Base-by-base conservation (phyloP, 2,329 filamentous ascomycete genomes). In the Acephala macrosclerotiorum region DNA sequence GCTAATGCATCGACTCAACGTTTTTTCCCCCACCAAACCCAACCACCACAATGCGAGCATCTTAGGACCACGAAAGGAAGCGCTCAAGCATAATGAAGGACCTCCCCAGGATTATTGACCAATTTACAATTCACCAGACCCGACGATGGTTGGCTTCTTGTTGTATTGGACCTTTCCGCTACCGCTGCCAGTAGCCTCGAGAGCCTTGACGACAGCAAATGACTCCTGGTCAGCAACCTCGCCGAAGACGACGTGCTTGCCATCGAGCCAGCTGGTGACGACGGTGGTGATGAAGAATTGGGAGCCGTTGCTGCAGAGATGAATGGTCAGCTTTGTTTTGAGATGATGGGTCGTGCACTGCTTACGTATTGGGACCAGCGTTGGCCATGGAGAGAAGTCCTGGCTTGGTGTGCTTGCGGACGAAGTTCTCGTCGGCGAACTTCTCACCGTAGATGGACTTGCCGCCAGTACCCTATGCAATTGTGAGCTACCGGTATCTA, bases 241-340 rank as follows among this genome's bases (percentile, higher is more conserved):
- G 78, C 92, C 93, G 82, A 96, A 96, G 78, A 96, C 92, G 75
- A 96, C 92, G 83, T 96, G 92, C 80, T 91, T 91, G 77, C 87
- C 88, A 79, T 96, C 87, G 73, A 96, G 85, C 86, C 97, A 97
- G 63, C 90, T 89, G 67, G 96, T 98, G 67, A 89, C 86, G 59
- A 97, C 93, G 64, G 95, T 98, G 76, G 95, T 98, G 79, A 98
- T 84, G 86, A 98, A 98, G 87, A 98, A 98, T 82, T 98, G 95
- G 60, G 93, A 97, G 76, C 96, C 96, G 83, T 99, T 99, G 80
- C 96, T 97, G 69, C 81, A 82, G 29, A 83, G 85, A 83, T 65
- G 82, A 29, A 53, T 33, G 49, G 42, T 69, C 60, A 84, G 78
- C 33, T 90, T 80, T 93, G 90, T 78, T 89, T 88, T 76, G 85